Conservation (phyloP, 1,139 yeast species). For the Yamadazyma conglobata region DNA sequence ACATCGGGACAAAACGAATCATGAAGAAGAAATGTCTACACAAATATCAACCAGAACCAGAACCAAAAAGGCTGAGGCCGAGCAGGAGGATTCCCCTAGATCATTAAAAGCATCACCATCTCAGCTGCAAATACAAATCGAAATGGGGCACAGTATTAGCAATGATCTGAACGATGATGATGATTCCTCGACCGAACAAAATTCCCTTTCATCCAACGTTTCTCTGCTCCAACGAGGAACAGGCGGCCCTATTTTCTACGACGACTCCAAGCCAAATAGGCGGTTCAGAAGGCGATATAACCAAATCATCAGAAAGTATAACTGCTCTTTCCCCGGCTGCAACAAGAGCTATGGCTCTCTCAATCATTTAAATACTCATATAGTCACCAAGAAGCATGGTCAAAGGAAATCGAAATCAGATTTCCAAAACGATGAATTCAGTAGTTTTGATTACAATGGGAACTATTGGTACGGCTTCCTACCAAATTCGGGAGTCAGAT, state of each 20-base stretch:
- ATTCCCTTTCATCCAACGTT: no score
- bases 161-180: constrained; percentile 3
- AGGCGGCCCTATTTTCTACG: constrained; percentile 11
- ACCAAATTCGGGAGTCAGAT: constrained; percentile 9
- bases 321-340: constrained; percentile 59
- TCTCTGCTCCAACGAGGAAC: background rate
- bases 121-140: no score
- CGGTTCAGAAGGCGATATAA: constrained; percentile 66
- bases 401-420: constrained; percentile 66
- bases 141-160: background rate
- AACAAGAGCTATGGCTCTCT: constrained; percentile 72
- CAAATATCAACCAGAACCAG: no score
- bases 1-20: no score
- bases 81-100: no score
- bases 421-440: constrained; percentile 33
- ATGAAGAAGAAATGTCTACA: no score
- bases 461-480: constrained; percentile 28
- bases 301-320: constrained; percentile 66
- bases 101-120: no score
- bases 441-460: constrained; percentile 20
- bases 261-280: constrained; percentile 25
- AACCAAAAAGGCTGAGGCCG: no score
- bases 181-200: constrained; percentile 1
- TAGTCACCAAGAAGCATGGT: constrained; percentile 70
- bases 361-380: constrained; percentile 76